Evolutionary conservation across 805 yeast species (phyloP), one percentile per base, ranked within the genome.

Genomic region (Starmerella vitae): DNA sequence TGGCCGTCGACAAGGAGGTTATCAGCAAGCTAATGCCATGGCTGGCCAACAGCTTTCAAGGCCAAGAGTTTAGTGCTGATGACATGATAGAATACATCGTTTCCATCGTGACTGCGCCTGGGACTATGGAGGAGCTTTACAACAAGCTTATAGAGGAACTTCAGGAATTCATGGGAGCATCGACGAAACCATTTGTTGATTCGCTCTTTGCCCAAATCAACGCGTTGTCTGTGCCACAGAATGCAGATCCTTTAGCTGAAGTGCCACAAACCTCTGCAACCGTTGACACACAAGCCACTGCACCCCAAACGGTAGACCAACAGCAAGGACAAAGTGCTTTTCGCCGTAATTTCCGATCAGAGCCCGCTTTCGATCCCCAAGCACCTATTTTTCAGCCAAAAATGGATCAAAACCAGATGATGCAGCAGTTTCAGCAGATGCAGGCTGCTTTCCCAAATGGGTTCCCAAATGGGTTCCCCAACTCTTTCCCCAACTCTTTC

Each of bases 71-170:
- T 5, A 43, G 39, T 20, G 35, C 45, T 21, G 41, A 57, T 10
- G 67, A 65, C 20, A 49, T 68, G 39, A 56, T 66, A 1, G 72
- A 68, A 34, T 69, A 66, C 46, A 64, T 67, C 15, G 28, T 65
- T 20, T 68, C 70, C 1, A 50, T 69, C 25, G 49, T 69, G 20
- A 47, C 60, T 29, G 59, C 65, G 44, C 61, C 60, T 17, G 52
- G 59, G 24, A 50, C 64, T 8, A 57, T 49, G 4, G 58, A 46
- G 1, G 65, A 63, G 46, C 51, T 64, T 33, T 39, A 51, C 14
- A 50, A 50, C 28, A 43, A 59, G 37, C 54, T 67, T 37, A 35
- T 51, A 17, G 43, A 51, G 1, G 64, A 67, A 37, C 56, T 68
- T 35, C 53, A 47, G 13, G 72, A 67, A 44, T 66, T 68, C 33